Conservation (phyloP, 2,329 filamentous ascomycete genomes). For the Bipolaris gigantea region DNA sequence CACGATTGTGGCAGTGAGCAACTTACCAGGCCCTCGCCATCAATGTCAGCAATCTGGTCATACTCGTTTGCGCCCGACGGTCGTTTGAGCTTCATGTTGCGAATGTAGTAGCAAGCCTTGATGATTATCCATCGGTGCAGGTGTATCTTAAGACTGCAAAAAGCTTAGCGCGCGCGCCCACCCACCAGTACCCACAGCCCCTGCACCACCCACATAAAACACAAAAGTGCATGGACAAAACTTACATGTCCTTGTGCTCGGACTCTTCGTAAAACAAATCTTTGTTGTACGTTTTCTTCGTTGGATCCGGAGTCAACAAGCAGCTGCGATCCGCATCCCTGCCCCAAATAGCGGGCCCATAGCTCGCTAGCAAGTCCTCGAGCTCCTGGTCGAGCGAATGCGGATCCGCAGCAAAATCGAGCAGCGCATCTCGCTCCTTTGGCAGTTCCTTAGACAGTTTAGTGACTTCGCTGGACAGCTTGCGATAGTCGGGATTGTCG, state of each 20-base stretch:
- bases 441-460: conserved; percentile 42
- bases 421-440: conserved; percentile 42
- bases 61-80: conserved; percentile 36
- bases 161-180: conserved; percentile 12
- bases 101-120: conserved; percentile 45
- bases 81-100: conserved; percentile 44
- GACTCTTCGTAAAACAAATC: conserved; percentile 38
- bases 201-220: background rate
- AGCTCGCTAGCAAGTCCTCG: conserved; percentile 36
- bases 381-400: conserved; percentile 37
- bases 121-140: conserved; percentile 46
- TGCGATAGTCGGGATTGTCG: conserved; percentile 43
- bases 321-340: conserved; percentile 39
- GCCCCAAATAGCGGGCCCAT: conserved; percentile 42
- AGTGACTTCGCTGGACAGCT: conserved; percentile 42
- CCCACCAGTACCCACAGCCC: conserved; percentile 2
- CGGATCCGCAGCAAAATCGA: conserved; percentile 43
- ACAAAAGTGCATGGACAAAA: conserved; percentile 4
- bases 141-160: conserved; percentile 38
- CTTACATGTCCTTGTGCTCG: conserved; percentile 40
- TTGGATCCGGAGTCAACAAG: conserved; percentile 35
- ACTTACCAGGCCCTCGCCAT: conserved; percentile 30
- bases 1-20: background rate
- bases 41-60: conserved; percentile 37
- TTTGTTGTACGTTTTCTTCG: conserved; percentile 43